Conservation (phyloP, 2,329 filamentous ascomycete genomes). For the Fusarium multiceps region DNA sequence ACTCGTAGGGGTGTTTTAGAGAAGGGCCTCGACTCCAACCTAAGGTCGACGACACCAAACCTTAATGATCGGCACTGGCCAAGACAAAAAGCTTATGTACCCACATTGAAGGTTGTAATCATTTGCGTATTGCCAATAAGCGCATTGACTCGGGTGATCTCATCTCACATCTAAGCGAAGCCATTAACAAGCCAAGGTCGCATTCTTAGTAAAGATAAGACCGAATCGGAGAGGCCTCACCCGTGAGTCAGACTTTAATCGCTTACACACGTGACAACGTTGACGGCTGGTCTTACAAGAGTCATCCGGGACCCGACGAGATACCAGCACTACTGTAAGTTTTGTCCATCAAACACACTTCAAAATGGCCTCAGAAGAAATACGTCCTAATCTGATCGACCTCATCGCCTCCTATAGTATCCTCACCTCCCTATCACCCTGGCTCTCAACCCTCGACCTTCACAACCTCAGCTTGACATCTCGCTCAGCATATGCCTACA, state of each 20-base stretch:
- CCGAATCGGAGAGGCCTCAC: background rate
- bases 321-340: too few relatives aligned
- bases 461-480: conserved; percentile 22
- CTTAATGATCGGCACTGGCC: background rate
- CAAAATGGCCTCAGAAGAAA: background rate
- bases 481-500: background rate
- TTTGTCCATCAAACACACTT: fast-evolving
- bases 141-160: background rate
- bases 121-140: background rate
- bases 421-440: conserved; percentile 21
- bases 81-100: background rate
- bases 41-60: background rate
- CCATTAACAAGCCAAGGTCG: background rate
- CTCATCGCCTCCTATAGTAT: conserved; percentile 32
- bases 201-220: background rate
- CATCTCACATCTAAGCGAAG: background rate
- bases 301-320: fast-evolving
- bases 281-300: fast-evolving
- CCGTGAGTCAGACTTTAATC: background rate
- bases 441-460: conserved; percentile 32
- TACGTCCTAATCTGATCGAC: background rate
- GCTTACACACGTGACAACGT: background rate
- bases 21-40: background rate
- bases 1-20: fast-evolving
- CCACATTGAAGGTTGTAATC: background rate